Conservation (phyloP, 176 grass and related monocot genomes). For the Oropetium thomaeum region DNA sequence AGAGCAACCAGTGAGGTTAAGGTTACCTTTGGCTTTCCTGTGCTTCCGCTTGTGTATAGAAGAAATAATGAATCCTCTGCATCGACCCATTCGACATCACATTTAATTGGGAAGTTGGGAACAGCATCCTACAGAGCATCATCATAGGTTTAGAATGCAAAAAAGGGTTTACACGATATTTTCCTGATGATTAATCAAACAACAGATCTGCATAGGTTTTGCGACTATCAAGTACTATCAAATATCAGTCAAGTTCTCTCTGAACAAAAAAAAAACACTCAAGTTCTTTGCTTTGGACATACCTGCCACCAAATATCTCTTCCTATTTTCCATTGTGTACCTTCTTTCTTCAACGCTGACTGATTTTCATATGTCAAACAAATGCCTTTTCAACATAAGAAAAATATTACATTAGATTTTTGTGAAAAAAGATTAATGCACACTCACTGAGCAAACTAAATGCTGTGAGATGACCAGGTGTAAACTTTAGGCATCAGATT, state of each 20-base stretch:
- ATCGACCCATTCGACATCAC: constrained; percentile 96
- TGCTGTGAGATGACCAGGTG: background rate
- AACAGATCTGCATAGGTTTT: background rate
- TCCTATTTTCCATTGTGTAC: constrained; percentile 62
- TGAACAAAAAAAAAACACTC: no score
- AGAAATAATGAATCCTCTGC: constrained; percentile 99
- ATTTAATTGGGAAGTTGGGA: constrained; percentile 69
- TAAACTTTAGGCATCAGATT: background rate
- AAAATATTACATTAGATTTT: constrained; percentile 9
- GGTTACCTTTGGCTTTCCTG: constrained; percentile 92
- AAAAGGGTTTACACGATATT: background rate
- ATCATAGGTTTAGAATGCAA: constrained; percentile 12
- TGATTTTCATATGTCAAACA: constrained; percentile 89
- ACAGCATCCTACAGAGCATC: constrained; percentile 62
- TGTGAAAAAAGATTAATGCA: background rate
- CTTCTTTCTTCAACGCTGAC: constrained; percentile 72
- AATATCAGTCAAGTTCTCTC: no score
- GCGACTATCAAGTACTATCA: background rate
- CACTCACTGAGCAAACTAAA: background rate
- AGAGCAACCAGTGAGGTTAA: background rate
- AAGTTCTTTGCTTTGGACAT: constrained; percentile 14
- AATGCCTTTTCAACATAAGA: constrained; percentile 45
- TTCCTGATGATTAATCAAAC: background rate
- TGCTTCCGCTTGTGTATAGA: constrained; percentile 97
- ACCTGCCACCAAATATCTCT: constrained; percentile 99